Base-by-base conservation (phyloP, 352 stramenopile species). In the Phytophthora vignae region DNA sequence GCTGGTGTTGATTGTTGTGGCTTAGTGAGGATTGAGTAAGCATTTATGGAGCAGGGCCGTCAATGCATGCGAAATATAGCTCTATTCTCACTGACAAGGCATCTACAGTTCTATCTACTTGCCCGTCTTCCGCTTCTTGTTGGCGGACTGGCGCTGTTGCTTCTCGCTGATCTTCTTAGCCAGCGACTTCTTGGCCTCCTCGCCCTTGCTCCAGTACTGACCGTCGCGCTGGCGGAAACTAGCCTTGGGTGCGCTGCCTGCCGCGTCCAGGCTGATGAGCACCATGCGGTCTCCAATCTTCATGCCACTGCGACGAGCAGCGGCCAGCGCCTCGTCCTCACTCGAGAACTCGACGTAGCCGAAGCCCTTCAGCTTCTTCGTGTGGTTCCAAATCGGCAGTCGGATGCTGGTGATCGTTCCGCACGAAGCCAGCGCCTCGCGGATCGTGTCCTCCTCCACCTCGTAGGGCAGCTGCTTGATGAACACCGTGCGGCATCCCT, bases 381-480 rank as follows among this genome's bases (percentile, higher is more conserved):
- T 99, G 72, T 97, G 86, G 63, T 98, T 95, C 87, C 97, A 98
- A 49, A 97, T 72, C 11, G 93, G 91, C 71, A 99, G 76, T 14
- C 97, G 92, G 12, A 99, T 88, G 67, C 95, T 98, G 14, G 87
- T 73, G 71, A 99, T 96, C 19, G 86, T 93, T 11, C 96, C 96
- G 62, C 92, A 98, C 27, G 63, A 84, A 53, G 69, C 83, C 55
- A 99, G 95, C 1, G 87, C 88, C 53, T 95, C 73, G 14, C 82
- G 73, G 9, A 99, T 87, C 11, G 90, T 79, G 25, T 90, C 76
- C 53, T 98, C 93, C 56, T 95, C 89, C 2, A 94, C 84, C 19
- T 96, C 82, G 75, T 99, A 99, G 1, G 96, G 95, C 25, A 99
- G 78, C 73, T 99, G 98, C 64, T 97, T 96, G 25, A 99, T 94